Evolutionary conservation across 202 grass and related monocot species (phyloP).

Genomic region (Brachypodium distachyon): DNA sequence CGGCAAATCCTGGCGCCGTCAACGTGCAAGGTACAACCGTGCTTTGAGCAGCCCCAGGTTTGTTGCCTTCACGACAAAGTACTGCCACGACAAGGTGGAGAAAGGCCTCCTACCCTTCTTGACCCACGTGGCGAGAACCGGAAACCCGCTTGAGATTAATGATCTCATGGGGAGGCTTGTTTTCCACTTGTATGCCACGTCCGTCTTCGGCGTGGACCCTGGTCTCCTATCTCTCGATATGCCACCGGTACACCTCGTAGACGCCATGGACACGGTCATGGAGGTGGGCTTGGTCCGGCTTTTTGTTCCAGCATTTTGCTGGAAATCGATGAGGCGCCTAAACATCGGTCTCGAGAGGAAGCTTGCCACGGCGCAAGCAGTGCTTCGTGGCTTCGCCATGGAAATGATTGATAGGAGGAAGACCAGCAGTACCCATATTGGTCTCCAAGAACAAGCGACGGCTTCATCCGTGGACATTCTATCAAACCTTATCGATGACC

Average conservation of each 20-base stretch:
- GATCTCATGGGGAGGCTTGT: constrained; percentile 12
- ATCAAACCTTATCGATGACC: neutral
- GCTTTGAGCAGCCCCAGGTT: neutral
- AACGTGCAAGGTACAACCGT: neutral
- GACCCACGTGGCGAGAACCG: neutral
- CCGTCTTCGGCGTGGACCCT: neutral
- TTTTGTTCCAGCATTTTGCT: neutral
- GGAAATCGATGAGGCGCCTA: constrained; percentile 15
- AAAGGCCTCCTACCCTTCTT: constrained; percentile 15
- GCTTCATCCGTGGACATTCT: neutral
- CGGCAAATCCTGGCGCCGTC: neutral
- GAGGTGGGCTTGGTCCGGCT: constrained; percentile 5
- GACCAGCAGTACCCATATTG: neutral
- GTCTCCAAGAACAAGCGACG: neutral
- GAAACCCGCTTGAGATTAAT: neutral
- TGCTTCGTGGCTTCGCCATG: neutral
- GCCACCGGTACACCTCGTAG: constrained; percentile 1
- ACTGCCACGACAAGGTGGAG: constrained; percentile 24
- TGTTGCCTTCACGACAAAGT: neutral
- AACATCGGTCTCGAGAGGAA: constrained; percentile 10
- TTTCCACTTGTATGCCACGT: neutral
- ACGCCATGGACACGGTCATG: constrained; percentile 16
- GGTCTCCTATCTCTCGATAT: neutral
- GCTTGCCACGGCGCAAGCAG: neutral
- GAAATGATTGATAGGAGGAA: neutral